Percentiles rank a stretch among this genome's conserved stretches.
phyloP scores from a whole-genome alignment of 2,329 filamentous ascomycete genomes.

The Neospermospora avenae region DNA sequence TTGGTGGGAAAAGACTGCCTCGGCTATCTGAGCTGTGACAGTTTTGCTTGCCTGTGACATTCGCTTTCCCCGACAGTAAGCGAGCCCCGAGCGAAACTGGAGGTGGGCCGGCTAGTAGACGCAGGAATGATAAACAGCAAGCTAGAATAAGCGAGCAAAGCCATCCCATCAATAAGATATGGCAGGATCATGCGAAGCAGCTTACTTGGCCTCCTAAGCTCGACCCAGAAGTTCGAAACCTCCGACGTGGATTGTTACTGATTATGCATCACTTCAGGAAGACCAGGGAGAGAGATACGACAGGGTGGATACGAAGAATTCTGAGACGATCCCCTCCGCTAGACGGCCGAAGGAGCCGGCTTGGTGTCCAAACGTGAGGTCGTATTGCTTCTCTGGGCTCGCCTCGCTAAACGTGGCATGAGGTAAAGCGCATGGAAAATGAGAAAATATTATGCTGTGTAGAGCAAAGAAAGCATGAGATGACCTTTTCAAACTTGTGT shows the following conservation, averaged over 20 bases:
- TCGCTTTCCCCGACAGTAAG: too few species aligned
- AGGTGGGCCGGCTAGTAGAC: too few species aligned
- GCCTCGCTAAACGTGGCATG: slow-evolving; percentile 7
- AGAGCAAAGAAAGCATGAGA: background rate
- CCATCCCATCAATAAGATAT: slow-evolving; percentile 1
- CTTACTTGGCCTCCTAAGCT: slow-evolving; percentile 16
- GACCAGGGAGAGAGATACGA: slow-evolving; percentile 15
- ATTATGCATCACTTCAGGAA: slow-evolving; percentile 17
- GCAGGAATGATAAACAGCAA: slow-evolving; percentile 13
- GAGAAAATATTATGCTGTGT: slow-evolving; percentile 4
- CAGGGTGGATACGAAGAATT: slow-evolving; percentile 7
- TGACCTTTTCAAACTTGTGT: too few species aligned
- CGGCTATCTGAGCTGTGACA: too few species aligned
- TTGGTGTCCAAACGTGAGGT: slow-evolving; percentile 10
- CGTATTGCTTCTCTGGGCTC: background rate
- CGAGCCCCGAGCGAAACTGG: too few species aligned
- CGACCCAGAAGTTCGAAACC: slow-evolving; percentile 6
- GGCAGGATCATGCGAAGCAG: slow-evolving; percentile 16
- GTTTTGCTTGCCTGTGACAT: too few species aligned
- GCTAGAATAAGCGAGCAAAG: slow-evolving; percentile 11
- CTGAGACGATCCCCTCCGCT: slow-evolving; percentile 19
- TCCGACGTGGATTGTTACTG: slow-evolving; percentile 21
- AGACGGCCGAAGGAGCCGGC: slow-evolving; percentile 7
- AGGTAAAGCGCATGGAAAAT: slow-evolving; percentile 8
- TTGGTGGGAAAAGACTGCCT: too few species aligned